Evolutionary conservation across 176 grass and related monocot genomes (phyloP).

Genomic region (Ensete ventricosum): DNA sequence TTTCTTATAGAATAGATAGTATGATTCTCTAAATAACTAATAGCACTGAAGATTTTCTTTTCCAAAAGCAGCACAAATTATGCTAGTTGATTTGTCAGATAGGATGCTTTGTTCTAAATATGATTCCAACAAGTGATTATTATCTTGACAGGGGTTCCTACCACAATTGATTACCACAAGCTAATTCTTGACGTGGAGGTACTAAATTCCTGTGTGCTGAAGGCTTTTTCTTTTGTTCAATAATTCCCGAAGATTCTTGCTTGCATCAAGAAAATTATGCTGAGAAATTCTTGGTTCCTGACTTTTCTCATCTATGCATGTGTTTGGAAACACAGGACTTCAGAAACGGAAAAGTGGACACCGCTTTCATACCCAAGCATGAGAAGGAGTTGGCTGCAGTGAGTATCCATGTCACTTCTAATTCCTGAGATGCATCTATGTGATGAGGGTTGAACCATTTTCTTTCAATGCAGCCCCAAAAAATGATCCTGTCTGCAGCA

Average conservation of each 20-base stretch:
- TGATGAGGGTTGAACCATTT: no score
- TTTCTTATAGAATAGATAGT: no score
- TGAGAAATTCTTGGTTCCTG: neutral
- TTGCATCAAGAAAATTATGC: neutral
- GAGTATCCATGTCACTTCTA: constrained; percentile 14
- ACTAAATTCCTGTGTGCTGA: neutral
- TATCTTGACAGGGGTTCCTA: constrained; percentile 32
- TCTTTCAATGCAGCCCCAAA: constrained; percentile 14
- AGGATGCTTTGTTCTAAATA: neutral
- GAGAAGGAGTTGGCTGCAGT: constrained; percentile 37
- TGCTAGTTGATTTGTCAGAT: neutral
- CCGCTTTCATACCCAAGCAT: constrained; percentile 48
- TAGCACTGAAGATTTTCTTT: no score
- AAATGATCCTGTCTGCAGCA: neutral
- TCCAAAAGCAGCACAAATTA: no score
- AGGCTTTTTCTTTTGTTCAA: neutral
- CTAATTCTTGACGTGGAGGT: constrained; percentile 38
- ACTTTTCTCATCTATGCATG: neutral
- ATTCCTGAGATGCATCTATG: no score
- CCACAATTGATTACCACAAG: constrained; percentile 55
- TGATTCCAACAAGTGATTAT: constrained; percentile 9
- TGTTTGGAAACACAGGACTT: constrained; percentile 29
- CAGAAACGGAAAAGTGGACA: constrained; percentile 41
- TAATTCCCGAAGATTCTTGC: neutral
- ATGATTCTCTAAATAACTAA: no score